These are phyloP conservation scores for Scopulariopsis brevicaulis DNA, from an alignment of 2,329 filamentous ascomycete genomes.

Conservation along the genomic window DNA sequence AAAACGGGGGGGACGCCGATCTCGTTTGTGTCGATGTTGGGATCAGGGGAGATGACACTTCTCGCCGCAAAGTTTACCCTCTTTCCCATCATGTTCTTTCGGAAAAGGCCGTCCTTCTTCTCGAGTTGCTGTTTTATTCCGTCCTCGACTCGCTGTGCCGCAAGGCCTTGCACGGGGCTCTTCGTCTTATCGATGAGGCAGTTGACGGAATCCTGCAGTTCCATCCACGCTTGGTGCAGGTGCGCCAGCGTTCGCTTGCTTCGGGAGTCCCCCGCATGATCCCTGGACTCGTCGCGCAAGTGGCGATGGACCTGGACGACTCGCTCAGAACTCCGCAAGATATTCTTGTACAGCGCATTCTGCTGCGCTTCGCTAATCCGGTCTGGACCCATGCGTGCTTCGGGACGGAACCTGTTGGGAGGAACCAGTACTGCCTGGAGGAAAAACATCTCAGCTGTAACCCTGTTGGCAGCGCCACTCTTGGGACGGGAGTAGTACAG, in stretches of 20 bases:
- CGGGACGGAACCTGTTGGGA: constrained; percentile 83
- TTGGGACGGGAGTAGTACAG: constrained; percentile 68
- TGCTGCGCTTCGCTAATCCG: constrained; percentile 81
- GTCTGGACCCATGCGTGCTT: constrained; percentile 68
- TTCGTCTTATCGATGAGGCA: constrained; percentile 84
- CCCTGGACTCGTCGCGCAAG: constrained; percentile 32
- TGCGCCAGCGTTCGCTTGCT: constrained; percentile 54
- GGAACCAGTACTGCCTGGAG: constrained; percentile 77
- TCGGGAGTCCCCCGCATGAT: constrained; percentile 22
- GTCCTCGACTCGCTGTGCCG: constrained; percentile 70
- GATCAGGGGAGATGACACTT: constrained; percentile 95
- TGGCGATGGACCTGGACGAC: constrained; percentile 49
- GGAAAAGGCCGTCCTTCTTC: constrained; percentile 96
- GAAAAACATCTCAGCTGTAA: constrained; percentile 91
- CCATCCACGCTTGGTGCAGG: constrained; percentile 70
- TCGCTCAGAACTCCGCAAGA: constrained; percentile 62
- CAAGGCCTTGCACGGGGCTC: constrained; percentile 69
- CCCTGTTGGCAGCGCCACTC: constrained; percentile 40
- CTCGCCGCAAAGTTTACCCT: constrained; percentile 96
- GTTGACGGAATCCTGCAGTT: constrained; percentile 83
- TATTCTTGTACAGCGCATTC: constrained; percentile 77
- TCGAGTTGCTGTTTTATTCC: constrained; percentile 97
- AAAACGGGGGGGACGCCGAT: constrained; percentile 98
- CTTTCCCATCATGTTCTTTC: constrained; percentile 99
- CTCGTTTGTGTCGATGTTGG: constrained; percentile 97